These are phyloP conservation scores for Purshia tridentata DNA, from an alignment of 306 rosid species.

Conservation along the genomic window DNA sequence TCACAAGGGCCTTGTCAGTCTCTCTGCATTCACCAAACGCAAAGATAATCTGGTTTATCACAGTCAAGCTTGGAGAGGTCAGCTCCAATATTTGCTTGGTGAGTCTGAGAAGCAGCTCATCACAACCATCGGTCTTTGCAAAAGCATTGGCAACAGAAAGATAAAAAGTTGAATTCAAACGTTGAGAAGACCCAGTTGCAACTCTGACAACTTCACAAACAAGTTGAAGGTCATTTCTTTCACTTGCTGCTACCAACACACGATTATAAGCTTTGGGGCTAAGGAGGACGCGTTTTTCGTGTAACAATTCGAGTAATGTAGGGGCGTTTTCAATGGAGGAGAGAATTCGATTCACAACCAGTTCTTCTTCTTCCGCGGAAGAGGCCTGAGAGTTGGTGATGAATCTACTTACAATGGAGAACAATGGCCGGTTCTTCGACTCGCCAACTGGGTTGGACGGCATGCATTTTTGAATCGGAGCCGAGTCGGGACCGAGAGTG, in stretches of 20 bases:
- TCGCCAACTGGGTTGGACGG: conserved; percentile 24
- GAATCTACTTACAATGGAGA: conserved; percentile 24
- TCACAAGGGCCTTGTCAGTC: conserved; percentile 59
- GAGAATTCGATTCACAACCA: conserved; percentile 40
- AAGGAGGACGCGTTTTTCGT: conserved; percentile 34
- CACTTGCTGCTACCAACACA: conserved; percentile 53
- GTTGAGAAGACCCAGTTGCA: conserved; percentile 34
- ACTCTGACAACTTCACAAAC: conserved; percentile 54
- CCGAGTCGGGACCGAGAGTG: not conserved
- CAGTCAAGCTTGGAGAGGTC: conserved; percentile 42
- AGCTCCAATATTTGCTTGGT: conserved; percentile 43
- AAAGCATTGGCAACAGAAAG: conserved; percentile 60
- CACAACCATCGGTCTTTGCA: conserved; percentile 40
- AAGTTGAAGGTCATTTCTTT: conserved; percentile 49
- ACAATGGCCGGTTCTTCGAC: conserved; percentile 20
- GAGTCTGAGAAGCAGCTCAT: conserved; percentile 37
- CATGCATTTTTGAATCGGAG: conserved; percentile 10
- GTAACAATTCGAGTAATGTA: conserved; percentile 45
- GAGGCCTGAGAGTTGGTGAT: conserved; percentile 38
- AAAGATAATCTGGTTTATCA: conserved; percentile 57
- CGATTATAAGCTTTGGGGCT: conserved; percentile 36
- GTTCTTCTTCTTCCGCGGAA: conserved; percentile 34
- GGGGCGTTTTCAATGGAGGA: conserved; percentile 37
- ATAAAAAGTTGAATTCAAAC: conserved; percentile 46
- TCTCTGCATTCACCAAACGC: conserved; percentile 67